Base-by-base conservation (phyloP, 2,329 filamentous ascomycete genomes). In the Fusarium avenaceum region DNA sequence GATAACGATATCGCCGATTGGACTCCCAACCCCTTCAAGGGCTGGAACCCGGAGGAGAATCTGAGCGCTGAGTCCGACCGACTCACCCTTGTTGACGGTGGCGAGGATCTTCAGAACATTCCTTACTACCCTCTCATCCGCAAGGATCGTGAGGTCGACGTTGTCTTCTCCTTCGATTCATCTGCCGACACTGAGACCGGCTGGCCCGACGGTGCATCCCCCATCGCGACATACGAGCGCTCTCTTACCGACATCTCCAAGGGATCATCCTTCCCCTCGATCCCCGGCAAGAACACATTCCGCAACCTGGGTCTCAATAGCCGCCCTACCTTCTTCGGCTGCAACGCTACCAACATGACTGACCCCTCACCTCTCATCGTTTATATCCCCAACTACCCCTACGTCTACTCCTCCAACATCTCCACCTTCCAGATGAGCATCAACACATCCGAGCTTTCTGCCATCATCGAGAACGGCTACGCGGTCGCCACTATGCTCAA, bases 401-500 rank as follows among this genome's bases (percentile, higher is more conserved):
- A 96, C 80, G 86, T 90, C 46, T 87, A 86, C 76, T 80, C 85
- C 68, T 92, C 90, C 78, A 98, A 98, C 82, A 85, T 91, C 8
- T 92, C 90, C 3, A 97, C 95, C 48, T 95, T 92, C 77, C 84
- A 89, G 63, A 82, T 89, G 38, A 79, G 80, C 40, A 93, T 94
- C 84, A 83, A 86, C 35, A 80, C 87, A 71, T 79, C 76, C 1
- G 80, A 93, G 80, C 92, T 95, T 66, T 88, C 97, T 76, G 85
- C 86, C 65, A 92, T 97, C 75, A 93, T 99, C 74, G 79, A 87
- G 70, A 98, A 99, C 80, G 95, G 93, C 20, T 96, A 92, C 81
- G 87, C 96, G 71, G 88, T 90, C 19, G 94, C 87, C 4, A 97
- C 94, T 0, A 90, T 91, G 83, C 93, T 87, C 51, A 97, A 98